phyloP scores from a whole-genome alignment of 148 eudicot species.

The Mesembryanthemum crystallinum region DNA sequence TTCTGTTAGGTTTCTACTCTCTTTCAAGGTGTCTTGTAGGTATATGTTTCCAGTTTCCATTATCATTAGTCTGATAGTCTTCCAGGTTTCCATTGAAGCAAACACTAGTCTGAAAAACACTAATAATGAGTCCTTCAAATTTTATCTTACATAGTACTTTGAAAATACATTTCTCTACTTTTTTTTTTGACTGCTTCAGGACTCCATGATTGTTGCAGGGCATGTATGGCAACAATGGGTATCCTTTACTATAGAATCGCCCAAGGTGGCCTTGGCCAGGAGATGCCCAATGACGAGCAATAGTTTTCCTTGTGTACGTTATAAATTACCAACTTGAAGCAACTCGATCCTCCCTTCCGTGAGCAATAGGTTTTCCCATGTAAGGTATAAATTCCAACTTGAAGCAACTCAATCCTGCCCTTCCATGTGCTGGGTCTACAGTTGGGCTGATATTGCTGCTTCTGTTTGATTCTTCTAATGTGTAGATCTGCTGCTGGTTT shows the following conservation, averaged over 20 bases:
- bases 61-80: too few species aligned
- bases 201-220: slow-evolving; percentile 50
- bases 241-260: slow-evolving; percentile 90
- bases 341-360: background rate
- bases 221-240: slow-evolving; percentile 99
- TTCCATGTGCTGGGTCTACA: background rate
- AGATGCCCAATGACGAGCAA: slow-evolving; percentile 60
- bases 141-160: background rate
- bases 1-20: background rate
- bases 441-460: slow-evolving; percentile 11
- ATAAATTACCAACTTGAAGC: background rate
- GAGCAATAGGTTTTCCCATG: too few species aligned
- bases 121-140: background rate
- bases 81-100: too few species aligned
- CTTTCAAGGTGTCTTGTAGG: background rate
- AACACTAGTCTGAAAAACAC: too few species aligned
- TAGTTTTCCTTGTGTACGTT: slow-evolving; percentile 24
- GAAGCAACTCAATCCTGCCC: background rate
- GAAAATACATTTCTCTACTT: background rate
- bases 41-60: background rate
- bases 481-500: slow-evolving; percentile 15
- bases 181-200: slow-evolving; percentile 2
- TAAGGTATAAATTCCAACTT: too few species aligned
- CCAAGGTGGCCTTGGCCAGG: slow-evolving; percentile 74
- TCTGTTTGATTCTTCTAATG: slow-evolving; percentile 16